A percentile compares a stretch with the other conserved stretches of the same genome.
Conservation (phyloP, 2,329 filamentous ascomycete species). For the Ophiosphaerella narmari region DNA sequence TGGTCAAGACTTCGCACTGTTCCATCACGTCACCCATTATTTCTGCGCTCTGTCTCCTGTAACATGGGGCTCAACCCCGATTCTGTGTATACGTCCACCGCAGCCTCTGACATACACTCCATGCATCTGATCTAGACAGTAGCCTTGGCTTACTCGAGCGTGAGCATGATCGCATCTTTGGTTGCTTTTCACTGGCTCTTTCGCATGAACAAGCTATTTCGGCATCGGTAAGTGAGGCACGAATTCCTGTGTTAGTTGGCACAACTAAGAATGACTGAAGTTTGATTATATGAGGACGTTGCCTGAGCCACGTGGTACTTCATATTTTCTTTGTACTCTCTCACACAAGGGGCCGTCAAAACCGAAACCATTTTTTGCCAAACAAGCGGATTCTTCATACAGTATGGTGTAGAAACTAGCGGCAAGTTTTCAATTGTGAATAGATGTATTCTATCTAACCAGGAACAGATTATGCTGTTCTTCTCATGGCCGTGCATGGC, state of each 20-base stretch:
- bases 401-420: constrained; percentile 69
- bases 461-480: constrained; percentile 65
- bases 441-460: neutral
- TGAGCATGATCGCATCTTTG: constrained; percentile 63
- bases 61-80: neutral
- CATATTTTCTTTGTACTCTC: constrained; percentile 66
- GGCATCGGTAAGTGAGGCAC: constrained; percentile 64
- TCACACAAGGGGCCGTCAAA: constrained; percentile 57
- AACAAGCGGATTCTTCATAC: constrained; percentile 69
- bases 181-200: constrained; percentile 72
- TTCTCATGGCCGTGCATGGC: constrained; percentile 75
- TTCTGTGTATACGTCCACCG: constrained; percentile 7
- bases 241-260: neutral
- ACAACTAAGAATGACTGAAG: constrained; percentile 47
- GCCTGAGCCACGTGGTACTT: constrained; percentile 72
- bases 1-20: neutral
- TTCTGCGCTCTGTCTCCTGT: neutral
- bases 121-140: constrained; percentile 41
- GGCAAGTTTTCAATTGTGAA: constrained; percentile 46
- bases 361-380: constrained; percentile 68
- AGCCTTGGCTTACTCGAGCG: constrained; percentile 41
- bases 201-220: constrained; percentile 73
- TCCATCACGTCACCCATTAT: neutral
- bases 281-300: constrained; percentile 73
- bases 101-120: constrained; percentile 8